Base-by-base conservation (phyloP, 306 rosid genomes). In the Calophaca sinica region DNA sequence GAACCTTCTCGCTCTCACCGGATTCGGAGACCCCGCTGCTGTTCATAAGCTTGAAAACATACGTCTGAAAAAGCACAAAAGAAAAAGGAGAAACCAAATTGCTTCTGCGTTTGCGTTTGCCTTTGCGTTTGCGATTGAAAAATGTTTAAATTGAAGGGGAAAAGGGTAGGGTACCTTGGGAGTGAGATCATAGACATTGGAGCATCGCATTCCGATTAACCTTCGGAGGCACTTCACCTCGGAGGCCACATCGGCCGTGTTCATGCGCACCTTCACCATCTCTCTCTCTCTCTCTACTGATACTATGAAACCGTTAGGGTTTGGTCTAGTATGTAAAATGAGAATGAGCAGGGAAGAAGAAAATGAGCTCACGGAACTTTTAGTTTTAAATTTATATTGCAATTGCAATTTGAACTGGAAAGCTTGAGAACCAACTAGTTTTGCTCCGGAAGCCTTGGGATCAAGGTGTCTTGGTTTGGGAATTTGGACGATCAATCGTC, bases 231-330 rank as follows among this genome's bases (percentile, higher is more conserved):
- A 94, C 76, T 92, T 90, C 31, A 94, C 97, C 90, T 92, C 99
- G 4, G 97, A 97, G 55, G 99, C 99, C 73, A 94, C 99, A 73
- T 94, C 99, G 81, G 99, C 99, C 35, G 99, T 94, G 96, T 92
- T 92, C 99, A 94, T 94, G 20, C 99, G 96, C 44, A 92, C 93
- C 91, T 94, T 94, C 96, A 94, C 99, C 99, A 94, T 94, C 70
- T 14, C 59, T 68, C 62, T 66, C 5, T 2, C 9, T n/a, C 2
- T 66, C 5, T 5, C 2, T n/a, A n/a, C 14, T 39, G 7, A 29
- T 32, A 31, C n/a, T n/a, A n/a, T n/a, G n/a, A n/a, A n/a, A n/a
- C 44, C 52, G 14, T 49, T 74, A 78, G 81, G 72, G 80, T 74
- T 79, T 75, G 15, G 48, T 29, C 7, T 45, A 11, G 11, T 53